Conservation (phyloP, 2,329 filamentous ascomycete genomes). For the Neospermospora avenae region DNA sequence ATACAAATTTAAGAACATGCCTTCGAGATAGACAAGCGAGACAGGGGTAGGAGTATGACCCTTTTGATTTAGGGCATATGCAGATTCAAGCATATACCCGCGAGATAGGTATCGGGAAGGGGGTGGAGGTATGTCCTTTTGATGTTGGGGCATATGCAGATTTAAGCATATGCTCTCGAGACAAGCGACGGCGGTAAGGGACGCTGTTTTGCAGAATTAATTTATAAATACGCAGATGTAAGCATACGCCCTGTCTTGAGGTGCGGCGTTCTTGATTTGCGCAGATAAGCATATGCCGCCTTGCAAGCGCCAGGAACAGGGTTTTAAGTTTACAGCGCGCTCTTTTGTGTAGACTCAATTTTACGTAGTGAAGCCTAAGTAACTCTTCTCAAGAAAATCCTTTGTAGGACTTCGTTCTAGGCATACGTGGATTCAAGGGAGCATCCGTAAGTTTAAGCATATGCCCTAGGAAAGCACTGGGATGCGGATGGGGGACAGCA, state of each 20-base stretch:
- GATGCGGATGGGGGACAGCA: not conserved
- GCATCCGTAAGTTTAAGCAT: not conserved
- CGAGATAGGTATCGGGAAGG: not conserved
- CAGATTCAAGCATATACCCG: not conserved
- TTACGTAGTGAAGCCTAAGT: not conserved
- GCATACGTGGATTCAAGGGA: not conserved
- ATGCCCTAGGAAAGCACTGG: not conserved
- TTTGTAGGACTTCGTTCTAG: not conserved
- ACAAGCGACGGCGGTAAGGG: not conserved
- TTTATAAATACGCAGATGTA: not conserved
- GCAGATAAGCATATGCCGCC: not conserved
- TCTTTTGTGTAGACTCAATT: not conserved
- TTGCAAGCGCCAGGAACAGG: not conserved
- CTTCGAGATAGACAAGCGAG: not conserved
- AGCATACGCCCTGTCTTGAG: not conserved
- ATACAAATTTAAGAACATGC: not conserved
- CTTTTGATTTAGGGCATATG: not conserved
- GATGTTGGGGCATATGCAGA: not conserved
- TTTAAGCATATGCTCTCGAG: not conserved
- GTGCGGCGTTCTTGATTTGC: too few species aligned
- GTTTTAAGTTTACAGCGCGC: not conserved
- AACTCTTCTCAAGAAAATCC: not conserved
- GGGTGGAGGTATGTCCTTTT: not conserved
- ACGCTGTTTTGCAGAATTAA: not conserved
- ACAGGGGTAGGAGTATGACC: not conserved